Percentiles rank a stretch among this genome's conserved stretches.
phyloP scores from a whole-genome alignment of 805 yeast species.

The Lipomyces yamanashiensis region DNA sequence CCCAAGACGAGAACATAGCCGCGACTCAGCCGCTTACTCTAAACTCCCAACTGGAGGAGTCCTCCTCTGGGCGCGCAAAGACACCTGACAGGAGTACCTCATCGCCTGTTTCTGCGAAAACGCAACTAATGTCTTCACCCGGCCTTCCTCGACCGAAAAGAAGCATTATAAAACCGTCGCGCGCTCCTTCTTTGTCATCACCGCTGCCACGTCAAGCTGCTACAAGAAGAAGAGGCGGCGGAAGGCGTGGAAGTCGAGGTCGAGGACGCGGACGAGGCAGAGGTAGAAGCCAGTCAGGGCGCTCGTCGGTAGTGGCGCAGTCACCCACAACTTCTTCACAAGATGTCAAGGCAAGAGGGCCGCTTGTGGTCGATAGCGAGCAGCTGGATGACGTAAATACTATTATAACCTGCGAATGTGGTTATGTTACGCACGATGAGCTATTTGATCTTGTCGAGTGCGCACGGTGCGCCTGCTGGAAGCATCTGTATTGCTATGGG shows the following conservation, averaged over 20 bases:
- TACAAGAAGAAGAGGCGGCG: no score
- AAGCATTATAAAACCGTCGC: not conserved
- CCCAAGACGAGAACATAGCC: not conserved
- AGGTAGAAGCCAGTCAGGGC: not conserved
- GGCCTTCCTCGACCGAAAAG: not conserved
- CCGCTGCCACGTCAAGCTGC: not conserved
- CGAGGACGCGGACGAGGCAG: no score
- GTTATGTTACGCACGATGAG: constrained; percentile 21
- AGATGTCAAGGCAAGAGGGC: not conserved
- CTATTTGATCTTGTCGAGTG: constrained; percentile 33
- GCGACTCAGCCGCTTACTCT: constrained; percentile 12
- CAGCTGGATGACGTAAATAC: constrained; percentile 3
- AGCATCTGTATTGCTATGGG: constrained; percentile 35
- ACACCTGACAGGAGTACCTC: not conserved
- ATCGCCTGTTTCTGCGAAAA: not conserved
- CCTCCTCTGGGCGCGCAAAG: not conserved
- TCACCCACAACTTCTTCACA: not conserved
- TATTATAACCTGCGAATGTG: constrained; percentile 29
- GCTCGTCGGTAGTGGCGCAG: not conserved
- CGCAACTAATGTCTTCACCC: not conserved
- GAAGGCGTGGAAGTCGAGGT: no score
- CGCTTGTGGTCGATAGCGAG: not conserved
- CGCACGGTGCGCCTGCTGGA: constrained; percentile 27
- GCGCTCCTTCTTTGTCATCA: not conserved
- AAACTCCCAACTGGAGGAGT: constrained; percentile 5